These are phyloP conservation scores for Juncus effusus DNA, from an alignment of 176 grass and related monocot genomes.

Conservation along the genomic window DNA sequence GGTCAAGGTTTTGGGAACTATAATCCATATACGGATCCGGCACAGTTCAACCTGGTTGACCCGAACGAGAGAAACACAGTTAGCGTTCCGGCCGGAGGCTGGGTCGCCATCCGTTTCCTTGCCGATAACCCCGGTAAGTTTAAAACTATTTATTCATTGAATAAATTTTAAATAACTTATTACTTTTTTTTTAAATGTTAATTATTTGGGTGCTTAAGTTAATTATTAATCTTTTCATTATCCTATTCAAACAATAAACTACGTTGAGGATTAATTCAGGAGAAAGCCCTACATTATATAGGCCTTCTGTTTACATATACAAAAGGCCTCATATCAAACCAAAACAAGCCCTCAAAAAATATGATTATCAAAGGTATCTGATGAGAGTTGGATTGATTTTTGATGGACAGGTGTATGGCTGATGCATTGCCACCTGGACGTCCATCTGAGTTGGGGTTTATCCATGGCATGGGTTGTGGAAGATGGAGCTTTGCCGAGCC, in stretches of 20 bases:
- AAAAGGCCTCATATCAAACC: no score
- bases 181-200: no score
- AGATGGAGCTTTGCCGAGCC: constrained; percentile 46
- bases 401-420: constrained; percentile 50
- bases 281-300: no score
- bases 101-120: constrained; percentile 54
- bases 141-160: no score
- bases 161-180: no score
- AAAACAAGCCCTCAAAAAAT: no score
- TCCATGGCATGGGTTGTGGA: constrained; percentile 70
- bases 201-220: no score
- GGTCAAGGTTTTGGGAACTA: constrained; percentile 57
- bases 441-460: constrained; percentile 70
- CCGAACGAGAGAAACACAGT: constrained; percentile 56
- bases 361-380: no score
- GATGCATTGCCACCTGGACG: constrained; percentile 71
- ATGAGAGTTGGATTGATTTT: not conserved
- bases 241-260: no score
- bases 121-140: constrained; percentile 59
- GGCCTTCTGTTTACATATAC: no score
- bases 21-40: constrained; percentile 37
- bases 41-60: constrained; percentile 56
- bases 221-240: no score
- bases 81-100: constrained; percentile 51
- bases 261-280: no score